Conservation (phyloP, 2,329 filamentous ascomycete species). For the Fusarium sambucinum region DNA sequence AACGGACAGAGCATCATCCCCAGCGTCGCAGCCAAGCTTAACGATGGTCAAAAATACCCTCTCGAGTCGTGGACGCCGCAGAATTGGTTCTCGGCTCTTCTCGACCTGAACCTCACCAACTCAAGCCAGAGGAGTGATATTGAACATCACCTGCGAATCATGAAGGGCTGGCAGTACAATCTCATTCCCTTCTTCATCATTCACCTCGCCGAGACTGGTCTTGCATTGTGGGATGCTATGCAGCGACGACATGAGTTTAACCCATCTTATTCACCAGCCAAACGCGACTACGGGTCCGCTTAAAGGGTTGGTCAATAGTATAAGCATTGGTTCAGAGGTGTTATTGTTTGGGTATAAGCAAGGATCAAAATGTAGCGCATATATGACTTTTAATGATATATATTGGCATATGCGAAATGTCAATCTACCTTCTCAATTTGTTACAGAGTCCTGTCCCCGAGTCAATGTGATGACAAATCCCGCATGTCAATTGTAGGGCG, state of each 20-base stretch:
- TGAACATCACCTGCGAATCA: constrained; percentile 40
- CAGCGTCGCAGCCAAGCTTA: constrained; percentile 23
- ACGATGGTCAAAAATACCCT: constrained; percentile 33
- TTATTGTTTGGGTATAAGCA: neutral
- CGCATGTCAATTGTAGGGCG: constrained; percentile 18
- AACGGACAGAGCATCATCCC: constrained; percentile 41
- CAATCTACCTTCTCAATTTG: neutral
- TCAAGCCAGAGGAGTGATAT: constrained; percentile 36
- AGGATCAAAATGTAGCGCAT: neutral
- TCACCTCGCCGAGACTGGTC: constrained; percentile 42
- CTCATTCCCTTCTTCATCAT: constrained; percentile 49
- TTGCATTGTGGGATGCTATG: constrained; percentile 43
- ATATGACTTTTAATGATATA: neutral
- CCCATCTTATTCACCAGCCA: constrained; percentile 1
- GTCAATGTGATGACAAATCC: constrained; percentile 26
- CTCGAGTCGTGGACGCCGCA: constrained; percentile 47
- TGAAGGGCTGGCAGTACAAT: constrained; percentile 49
- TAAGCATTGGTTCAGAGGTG: too few relatives aligned
- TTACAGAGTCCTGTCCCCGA: neutral
- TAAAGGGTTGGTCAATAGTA: neutral
- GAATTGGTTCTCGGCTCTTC: constrained; percentile 46
- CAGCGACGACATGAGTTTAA: constrained; percentile 17
- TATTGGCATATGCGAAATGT: constrained; percentile 3
- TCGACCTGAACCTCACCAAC: constrained; percentile 41
- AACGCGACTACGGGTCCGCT: neutral